Evolutionary conservation across 1,139 yeast genomes (phyloP), one percentile per base, ranked within the genome.

Genomic region (Candida albicans): DNA sequence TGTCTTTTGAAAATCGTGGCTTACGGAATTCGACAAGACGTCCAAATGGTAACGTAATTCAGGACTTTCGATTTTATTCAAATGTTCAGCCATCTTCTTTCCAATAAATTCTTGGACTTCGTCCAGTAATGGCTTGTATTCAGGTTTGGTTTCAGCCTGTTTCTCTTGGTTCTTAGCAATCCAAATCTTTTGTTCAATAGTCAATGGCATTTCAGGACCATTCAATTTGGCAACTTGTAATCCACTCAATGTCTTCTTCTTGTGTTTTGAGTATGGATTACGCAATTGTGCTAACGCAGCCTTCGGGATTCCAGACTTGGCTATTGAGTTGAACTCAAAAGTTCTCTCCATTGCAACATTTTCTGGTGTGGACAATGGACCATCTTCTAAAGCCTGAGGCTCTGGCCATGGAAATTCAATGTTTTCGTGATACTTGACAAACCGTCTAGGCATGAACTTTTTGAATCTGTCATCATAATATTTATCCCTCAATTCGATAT

Each of bases 331-430:
- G 31, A 87, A 83, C 64, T 81, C 87, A 63, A 74, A 87, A 4
- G 96, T 82, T 62, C 88, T 84, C 54, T 82, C 88, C 47, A 82
- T 78, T 2, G 80, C 95, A 1, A 69, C 67, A 6, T 75, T 82
- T 37, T 81, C 78, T 10, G 66, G 63, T 0, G 97, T 88, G 2
- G 77, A 69, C 45, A 81, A 67, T 11, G 64, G 65, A 41, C 86
- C 88, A 44, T 82, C 87, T 2, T 65, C 57, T n/a, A 70, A 67
- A 8, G 75, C 72, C 31, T 81, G 84, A 2, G 96, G 96, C 52
- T 81, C 77, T 35, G 98, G 98, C 95, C 96, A 91, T 44, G 98
- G 97, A 43, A 91, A 81, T 39, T 81, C 80, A 45, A 88, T 69
- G 39, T 77, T 73, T 35, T 79, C 79, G 55, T 88, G 90, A 53